A percentile compares a stretch with the other conserved stretches of the same genome.
Conservation (phyloP, 345 rosid species). For the Dimocarpus longan region DNA sequence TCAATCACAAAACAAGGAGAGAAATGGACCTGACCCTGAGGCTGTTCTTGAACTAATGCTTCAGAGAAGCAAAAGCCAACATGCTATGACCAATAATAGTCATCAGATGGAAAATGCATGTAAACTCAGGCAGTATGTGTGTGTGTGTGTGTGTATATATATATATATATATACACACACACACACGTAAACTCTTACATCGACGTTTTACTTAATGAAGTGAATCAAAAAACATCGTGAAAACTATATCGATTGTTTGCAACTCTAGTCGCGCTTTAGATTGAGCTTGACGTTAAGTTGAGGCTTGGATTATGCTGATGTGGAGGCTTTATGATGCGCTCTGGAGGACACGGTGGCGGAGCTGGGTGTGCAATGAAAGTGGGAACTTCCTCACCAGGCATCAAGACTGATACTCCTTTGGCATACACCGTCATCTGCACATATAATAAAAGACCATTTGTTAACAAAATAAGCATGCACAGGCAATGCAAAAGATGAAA, state of each 20-base stretch:
- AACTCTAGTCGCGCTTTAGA: constrained; percentile 19
- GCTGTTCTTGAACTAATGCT: no score
- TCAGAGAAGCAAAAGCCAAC: constrained; percentile 3
- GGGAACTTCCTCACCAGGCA: constrained; percentile 77
- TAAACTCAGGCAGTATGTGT: not conserved
- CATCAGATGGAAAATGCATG: constrained; percentile 1
- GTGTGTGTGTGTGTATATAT: no score
- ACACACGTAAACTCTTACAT: not conserved
- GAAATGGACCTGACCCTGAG: not conserved
- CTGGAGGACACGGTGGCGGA: constrained; percentile 56
- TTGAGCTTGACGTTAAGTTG: constrained; percentile 9
- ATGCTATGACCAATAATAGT: not conserved
- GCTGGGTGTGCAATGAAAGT: constrained; percentile 76
- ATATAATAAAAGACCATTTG: not conserved
- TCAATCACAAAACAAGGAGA: not conserved
- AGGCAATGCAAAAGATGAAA: not conserved
- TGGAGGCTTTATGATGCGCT: constrained; percentile 34
- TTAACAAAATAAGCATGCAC: not conserved
- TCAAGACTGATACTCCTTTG: constrained; percentile 69
- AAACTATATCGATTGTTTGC: constrained; percentile 4
- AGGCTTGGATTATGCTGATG: constrained; percentile 35
- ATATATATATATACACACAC: no score
- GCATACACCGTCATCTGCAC: constrained; percentile 56
- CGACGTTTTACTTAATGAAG: not conserved
- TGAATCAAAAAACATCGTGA: not conserved